Evolutionary conservation across 768 basidiomycete genomes (phyloP).

Genomic region (Tulasnella sp.): DNA sequence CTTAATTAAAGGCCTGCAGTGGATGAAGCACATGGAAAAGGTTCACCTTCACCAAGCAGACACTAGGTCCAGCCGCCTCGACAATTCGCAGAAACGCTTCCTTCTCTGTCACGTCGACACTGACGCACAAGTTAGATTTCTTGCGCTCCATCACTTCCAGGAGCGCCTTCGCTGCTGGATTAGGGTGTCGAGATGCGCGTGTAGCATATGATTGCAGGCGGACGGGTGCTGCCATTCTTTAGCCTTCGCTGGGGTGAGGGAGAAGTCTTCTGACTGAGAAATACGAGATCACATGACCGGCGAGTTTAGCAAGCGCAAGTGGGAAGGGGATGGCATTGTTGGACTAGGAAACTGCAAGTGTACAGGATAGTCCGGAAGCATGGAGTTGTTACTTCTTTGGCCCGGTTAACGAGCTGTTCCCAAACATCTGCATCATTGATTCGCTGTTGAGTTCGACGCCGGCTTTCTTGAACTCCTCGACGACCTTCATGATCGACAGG

Average conservation of each 20-base stretch:
- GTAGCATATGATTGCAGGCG: conserved; percentile 48
- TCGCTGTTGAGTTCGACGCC: conserved; percentile 20
- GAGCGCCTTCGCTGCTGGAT: conserved; percentile 73
- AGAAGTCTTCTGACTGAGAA: conserved; percentile 18
- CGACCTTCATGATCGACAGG: not conserved
- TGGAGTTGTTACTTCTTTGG: not conserved
- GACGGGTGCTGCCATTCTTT: conserved; percentile 1
- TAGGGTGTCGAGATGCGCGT: conserved; percentile 54
- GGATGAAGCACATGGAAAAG: not conserved
- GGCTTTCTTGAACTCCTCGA: conserved; percentile 20
- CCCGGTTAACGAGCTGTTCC: not conserved
- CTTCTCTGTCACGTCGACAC: conserved; percentile 85
- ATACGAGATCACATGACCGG: conserved; percentile 8
- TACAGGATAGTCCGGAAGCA: not conserved
- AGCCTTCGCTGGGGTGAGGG: not conserved
- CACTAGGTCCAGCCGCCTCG: conserved; percentile 80
- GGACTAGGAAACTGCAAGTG: not conserved
- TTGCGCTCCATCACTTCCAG: conserved; percentile 83
- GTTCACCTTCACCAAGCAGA: conserved; percentile 86
- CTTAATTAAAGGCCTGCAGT: not conserved
- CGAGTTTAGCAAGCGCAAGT: not conserved
- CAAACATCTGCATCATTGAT: conserved; percentile 15
- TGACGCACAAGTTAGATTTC: conserved; percentile 87
- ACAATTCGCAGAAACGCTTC: conserved; percentile 79
- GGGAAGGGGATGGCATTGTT: not conserved